phyloP scores from a whole-genome alignment of 352 stramenopile species.

The Globisporangium takayamanum region DNA sequence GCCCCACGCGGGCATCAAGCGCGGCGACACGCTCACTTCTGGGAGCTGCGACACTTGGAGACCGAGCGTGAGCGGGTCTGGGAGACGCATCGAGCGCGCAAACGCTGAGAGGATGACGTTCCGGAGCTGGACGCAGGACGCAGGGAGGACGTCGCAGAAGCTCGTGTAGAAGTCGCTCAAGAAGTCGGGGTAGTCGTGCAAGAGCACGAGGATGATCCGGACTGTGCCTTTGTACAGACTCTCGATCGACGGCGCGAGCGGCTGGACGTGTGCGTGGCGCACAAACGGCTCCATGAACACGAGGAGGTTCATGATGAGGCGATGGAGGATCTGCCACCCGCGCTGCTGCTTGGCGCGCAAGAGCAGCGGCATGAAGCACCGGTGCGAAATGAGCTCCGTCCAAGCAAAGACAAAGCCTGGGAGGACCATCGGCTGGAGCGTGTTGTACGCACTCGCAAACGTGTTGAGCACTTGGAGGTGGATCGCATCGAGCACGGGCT shows the following conservation, averaged over 20 bases:
- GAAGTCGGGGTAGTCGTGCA: slow-evolving; percentile 99
- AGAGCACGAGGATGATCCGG: slow-evolving; percentile 95
- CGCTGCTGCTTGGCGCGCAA: slow-evolving; percentile 92
- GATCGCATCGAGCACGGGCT: slow-evolving; percentile 91
- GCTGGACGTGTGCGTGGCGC: slow-evolving; percentile 74
- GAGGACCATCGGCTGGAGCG: slow-evolving; percentile 93
- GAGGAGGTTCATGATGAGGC: slow-evolving; percentile 97
- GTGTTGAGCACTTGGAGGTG: slow-evolving; percentile 94
- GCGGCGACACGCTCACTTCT: slow-evolving; percentile 93
- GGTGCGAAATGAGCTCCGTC: slow-evolving; percentile 97
- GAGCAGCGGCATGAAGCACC: slow-evolving; percentile 98
- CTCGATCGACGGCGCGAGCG: slow-evolving; percentile 88
- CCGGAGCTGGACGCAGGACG: slow-evolving; percentile 96
- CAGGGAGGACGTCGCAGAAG: slow-evolving; percentile 97
- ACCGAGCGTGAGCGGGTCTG: slow-evolving; percentile 96
- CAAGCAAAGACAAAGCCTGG: slow-evolving; percentile 98
- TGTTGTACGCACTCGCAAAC: slow-evolving; percentile 96
- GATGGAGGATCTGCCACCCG: slow-evolving; percentile 96
- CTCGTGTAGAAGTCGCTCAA: slow-evolving; percentile 97
- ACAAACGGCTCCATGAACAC: slow-evolving; percentile 97
- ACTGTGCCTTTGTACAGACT: slow-evolving; percentile 98
- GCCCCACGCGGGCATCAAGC: slow-evolving; percentile 93
- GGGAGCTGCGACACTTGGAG: slow-evolving; percentile 97
- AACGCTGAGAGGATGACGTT: slow-evolving; percentile 98
- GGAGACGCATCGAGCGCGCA: slow-evolving; percentile 94